These are phyloP conservation scores for Fusarium keratoplasticum DNA, from an alignment of 2,329 filamentous ascomycete species.

Conservation along the genomic window DNA sequence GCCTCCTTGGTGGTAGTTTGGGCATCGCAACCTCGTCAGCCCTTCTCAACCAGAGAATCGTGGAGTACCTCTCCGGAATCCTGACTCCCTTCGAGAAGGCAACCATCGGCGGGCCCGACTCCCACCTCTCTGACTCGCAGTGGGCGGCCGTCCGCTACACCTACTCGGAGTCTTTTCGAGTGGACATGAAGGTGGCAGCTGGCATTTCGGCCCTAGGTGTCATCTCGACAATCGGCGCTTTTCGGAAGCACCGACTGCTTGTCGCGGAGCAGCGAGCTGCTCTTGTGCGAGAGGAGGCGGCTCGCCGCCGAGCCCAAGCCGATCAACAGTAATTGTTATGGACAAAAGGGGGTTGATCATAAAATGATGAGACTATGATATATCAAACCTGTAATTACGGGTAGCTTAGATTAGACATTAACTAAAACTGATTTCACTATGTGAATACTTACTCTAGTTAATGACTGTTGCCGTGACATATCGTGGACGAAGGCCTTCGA, in stretches of 20 bases:
- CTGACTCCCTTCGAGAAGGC: slow-evolving; percentile 46
- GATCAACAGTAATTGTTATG: neutral
- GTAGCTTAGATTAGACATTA: neutral
- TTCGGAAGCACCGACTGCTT: slow-evolving; percentile 43
- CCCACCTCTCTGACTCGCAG: slow-evolving; percentile 44
- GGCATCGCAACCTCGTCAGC: slow-evolving; percentile 66
- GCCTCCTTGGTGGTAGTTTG: slow-evolving; percentile 65
- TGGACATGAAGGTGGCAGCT: slow-evolving; percentile 60
- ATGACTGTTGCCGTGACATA: neutral
- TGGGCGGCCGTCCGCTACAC: slow-evolving; percentile 49
- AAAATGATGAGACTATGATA: neutral
- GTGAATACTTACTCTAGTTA: neutral
- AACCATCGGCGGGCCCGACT: slow-evolving; percentile 37
- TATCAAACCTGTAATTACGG: neutral
- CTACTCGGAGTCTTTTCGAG: slow-evolving; percentile 58
- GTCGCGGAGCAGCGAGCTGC: slow-evolving; percentile 36
- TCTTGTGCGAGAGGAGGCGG: slow-evolving; percentile 28
- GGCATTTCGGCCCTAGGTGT: slow-evolving; percentile 55
- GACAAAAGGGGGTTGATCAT: neutral
- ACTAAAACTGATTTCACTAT: neutral
- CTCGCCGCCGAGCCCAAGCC: slow-evolving; percentile 23
- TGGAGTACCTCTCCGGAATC: slow-evolving; percentile 44
- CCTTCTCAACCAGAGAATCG: slow-evolving; percentile 52
- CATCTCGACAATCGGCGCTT: slow-evolving; percentile 55
- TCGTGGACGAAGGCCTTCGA: neutral